phyloP scores from a whole-genome alignment of 2,329 filamentous ascomycete genomes.

The Cladosporium sp. region DNA sequence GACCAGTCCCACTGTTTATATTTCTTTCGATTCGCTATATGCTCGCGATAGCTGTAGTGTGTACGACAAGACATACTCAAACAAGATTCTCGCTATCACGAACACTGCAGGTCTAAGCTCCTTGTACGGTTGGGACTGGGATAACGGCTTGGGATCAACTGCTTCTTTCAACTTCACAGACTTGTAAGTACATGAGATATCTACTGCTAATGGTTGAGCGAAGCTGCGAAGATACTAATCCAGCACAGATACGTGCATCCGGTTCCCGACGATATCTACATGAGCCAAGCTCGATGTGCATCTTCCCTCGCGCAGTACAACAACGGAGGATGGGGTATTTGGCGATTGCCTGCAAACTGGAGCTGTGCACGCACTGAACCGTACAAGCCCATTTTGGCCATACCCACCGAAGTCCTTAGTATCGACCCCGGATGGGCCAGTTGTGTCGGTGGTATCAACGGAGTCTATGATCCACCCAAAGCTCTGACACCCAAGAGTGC shows the following conservation, averaged over 20 bases:
- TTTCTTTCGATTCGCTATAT: constrained; percentile 25
- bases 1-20: constrained; percentile 26
- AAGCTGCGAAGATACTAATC: neutral
- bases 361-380: neutral
- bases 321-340: neutral
- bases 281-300: neutral
- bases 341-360: neutral
- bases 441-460: constrained; percentile 9
- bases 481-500: neutral
- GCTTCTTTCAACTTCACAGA: constrained; percentile 18
- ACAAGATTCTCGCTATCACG: constrained; percentile 24
- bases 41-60: constrained; percentile 24
- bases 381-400: constrained; percentile 9
- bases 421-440: constrained; percentile 5
- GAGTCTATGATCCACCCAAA: constrained; percentile 18
- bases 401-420: constrained; percentile 3
- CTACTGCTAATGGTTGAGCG: too few species aligned
- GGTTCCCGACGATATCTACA: constrained; percentile 7
- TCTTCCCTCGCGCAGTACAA: neutral
- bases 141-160: neutral
- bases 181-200: neutral
- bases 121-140: neutral
- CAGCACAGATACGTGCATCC: constrained; percentile 2
- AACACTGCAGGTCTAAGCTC: constrained; percentile 22
- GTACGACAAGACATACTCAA: constrained; percentile 21